Conservation (phyloP, 805 yeast species). For the Candida michaelii region DNA sequence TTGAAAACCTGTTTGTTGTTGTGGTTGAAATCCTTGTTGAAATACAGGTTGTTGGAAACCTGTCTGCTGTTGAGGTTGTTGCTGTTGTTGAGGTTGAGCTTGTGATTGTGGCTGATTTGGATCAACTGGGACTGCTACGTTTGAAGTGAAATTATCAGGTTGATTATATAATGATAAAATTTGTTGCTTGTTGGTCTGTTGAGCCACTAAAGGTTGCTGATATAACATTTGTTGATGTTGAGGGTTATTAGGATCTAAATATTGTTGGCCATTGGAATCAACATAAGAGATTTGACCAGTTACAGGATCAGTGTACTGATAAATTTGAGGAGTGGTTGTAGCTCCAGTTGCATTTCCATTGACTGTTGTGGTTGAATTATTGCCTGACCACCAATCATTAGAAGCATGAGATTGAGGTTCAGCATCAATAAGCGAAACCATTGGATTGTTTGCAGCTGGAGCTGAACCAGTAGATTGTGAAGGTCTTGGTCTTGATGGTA, state of each 20-base stretch:
- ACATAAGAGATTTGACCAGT: constrained; percentile 68
- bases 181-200: constrained; percentile 38
- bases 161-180: constrained; percentile 44
- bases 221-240: constrained; percentile 41
- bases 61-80: constrained; percentile 8
- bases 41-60: constrained; percentile 8
- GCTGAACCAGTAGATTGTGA: constrained; percentile 14
- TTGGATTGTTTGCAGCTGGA: constrained; percentile 29
- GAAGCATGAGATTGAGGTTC: constrained; percentile 10
- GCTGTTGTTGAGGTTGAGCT: constrained; percentile 16
- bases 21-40: no score
- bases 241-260: constrained; percentile 48
- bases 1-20: constrained; percentile 12
- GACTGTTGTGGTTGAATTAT: constrained; percentile 8
- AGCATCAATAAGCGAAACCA: constrained; percentile 16
- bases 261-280: constrained; percentile 68
- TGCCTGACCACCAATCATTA: constrained; percentile 36
- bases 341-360: neutral
- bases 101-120: constrained; percentile 11
- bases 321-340: constrained; percentile 49
- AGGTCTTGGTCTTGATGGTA: constrained; percentile 39
- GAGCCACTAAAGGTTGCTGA: constrained; percentile 31
- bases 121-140: constrained; percentile 24
- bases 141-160: constrained; percentile 29
- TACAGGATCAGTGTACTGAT: constrained; percentile 68